These are phyloP conservation scores for Botryosphaeria dothidea DNA, from an alignment of 2,329 filamentous ascomycete genomes.

Conservation along the genomic window DNA sequence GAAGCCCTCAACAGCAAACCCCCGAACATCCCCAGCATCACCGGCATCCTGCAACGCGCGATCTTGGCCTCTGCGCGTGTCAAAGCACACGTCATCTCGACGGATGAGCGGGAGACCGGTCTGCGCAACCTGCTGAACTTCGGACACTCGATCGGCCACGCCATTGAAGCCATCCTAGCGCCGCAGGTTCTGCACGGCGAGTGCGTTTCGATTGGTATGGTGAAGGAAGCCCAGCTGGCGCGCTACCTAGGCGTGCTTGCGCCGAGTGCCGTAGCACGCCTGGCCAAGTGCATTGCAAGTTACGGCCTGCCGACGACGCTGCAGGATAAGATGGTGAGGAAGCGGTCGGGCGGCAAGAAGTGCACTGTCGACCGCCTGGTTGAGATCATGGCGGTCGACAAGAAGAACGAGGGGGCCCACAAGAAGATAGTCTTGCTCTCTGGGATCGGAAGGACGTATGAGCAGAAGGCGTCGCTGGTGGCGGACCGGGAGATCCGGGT, in stretches of 20 bases:
- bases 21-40: conserved; percentile 59
- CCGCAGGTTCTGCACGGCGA: conserved; percentile 96
- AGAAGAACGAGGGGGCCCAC: conserved; percentile 93
- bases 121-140: conserved; percentile 95
- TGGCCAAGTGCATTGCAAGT: conserved; percentile 91
- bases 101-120: conserved; percentile 91
- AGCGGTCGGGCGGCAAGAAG: conserved; percentile 79
- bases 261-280: conserved; percentile 81
- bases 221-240: conserved; percentile 93
- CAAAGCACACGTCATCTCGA: conserved; percentile 92
- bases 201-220: conserved; percentile 96
- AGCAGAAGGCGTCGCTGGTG: conserved; percentile 87
- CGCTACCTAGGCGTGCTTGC: conserved; percentile 83
- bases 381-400: conserved; percentile 94
- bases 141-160: conserved; percentile 96
- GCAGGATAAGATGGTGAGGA: conserved; percentile 77
- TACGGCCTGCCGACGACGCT: conserved; percentile 87
- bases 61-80: conserved; percentile 86
- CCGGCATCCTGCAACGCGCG: conserved; percentile 55
- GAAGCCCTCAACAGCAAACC: conserved; percentile 66
- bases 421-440: conserved; percentile 96
- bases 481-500: conserved; percentile 80
- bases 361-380: conserved; percentile 85
- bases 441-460: conserved; percentile 83
- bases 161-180: conserved; percentile 91